Evolutionary conservation across 1,284 basidiomycete species (phyloP), one percentile per base, ranked within the genome.

Genomic region (Cryptococcus deneoformans): DNA sequence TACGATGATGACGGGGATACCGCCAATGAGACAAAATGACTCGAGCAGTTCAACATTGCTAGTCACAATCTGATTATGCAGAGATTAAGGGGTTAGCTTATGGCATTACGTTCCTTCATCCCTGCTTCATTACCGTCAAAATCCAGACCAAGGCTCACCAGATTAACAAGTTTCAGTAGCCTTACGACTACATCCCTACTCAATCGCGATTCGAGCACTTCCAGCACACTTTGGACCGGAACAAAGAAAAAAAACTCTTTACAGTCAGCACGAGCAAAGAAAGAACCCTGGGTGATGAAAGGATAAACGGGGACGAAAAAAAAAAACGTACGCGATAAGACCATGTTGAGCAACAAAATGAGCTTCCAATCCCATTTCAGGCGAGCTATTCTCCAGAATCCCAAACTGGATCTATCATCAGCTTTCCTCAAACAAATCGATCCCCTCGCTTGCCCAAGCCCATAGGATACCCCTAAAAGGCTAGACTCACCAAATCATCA

Each of bases 301-400:
- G 29, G 29, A 4, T 29, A 29, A 29, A 29, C 29, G 29, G 29
- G 29, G 29, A 4, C 29, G 29, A 29, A 29, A 29, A 29, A 29
- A 4, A 29, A 29, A 29, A 29, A 29, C 29, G 29, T 29, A 29
- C 0, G 92, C 91, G 6, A 98, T 81, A 86, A 97, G 90, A 5
- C 95, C 95, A 78, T 98, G 95, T 0, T 89, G 87, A 11, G 87
- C 87, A 10, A 97, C 88, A 44, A 98, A 83, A 65, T 97, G 92
- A 14, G 82, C 79, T 67, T 92, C 87, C 84, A 96, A 90, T 67
- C 94, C 92, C n/a, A 76, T 67, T 20, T 74, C 73, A 11, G 61
- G 57, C 1, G 89, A 87, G 3, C 86, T 83, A 52, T 92, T 90
- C 44, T 85, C 82, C 61, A 96, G 82, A 65, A 96, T 86, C 44